Percentiles rank a stretch among this genome's conserved stretches.
These are phyloP conservation scores for Monascus purpureus DNA, from an alignment of 495 filamentous ascomycete species.

Conservation along the genomic window DNA sequence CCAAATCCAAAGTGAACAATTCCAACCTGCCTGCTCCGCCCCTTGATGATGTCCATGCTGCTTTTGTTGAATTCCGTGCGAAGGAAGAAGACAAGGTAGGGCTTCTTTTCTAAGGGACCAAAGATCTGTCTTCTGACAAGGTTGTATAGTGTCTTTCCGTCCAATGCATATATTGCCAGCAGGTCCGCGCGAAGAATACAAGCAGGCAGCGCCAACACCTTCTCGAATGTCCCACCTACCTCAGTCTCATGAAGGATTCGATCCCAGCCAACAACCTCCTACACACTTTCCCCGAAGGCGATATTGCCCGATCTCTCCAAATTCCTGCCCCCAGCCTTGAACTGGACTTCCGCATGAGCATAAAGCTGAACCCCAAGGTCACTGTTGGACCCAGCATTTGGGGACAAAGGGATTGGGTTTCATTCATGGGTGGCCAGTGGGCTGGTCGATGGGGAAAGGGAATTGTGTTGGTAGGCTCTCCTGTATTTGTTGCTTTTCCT, in stretches of 20 bases:
- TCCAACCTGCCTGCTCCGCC: slow-evolving; percentile 31
- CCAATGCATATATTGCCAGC: slow-evolving; percentile 45
- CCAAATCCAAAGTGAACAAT: slow-evolving; percentile 24
- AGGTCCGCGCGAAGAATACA: slow-evolving; percentile 43
- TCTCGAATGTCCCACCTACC: slow-evolving; percentile 40
- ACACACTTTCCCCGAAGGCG: slow-evolving; percentile 41
- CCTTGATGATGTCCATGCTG: slow-evolving; percentile 39
- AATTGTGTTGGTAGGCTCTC: slow-evolving; percentile 37
- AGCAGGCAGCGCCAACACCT: slow-evolving; percentile 41
- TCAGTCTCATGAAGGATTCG: slow-evolving; percentile 43
- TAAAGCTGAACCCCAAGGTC: slow-evolving; percentile 44
- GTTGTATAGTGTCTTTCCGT: slow-evolving; percentile 35
- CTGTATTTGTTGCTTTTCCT: not conserved
- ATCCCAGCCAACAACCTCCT: slow-evolving; percentile 44
- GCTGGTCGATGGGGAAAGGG: slow-evolving; percentile 47
- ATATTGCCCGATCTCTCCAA: slow-evolving; percentile 36
- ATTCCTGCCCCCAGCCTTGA: slow-evolving; percentile 42
- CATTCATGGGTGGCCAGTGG: slow-evolving; percentile 44
- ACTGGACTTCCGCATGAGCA: slow-evolving; percentile 49
- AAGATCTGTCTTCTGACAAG: not conserved
- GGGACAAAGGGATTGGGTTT: slow-evolving; percentile 45
- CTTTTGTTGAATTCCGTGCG: slow-evolving; percentile 42
- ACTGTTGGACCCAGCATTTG: slow-evolving; percentile 37
- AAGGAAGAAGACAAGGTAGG: slow-evolving; percentile 45
- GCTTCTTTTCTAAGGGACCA: not conserved